A percentile compares a stretch with the other conserved stretches of the same genome.
phyloP scores from a whole-genome alignment of 257 asterid species.

The Mitragyna speciosa region DNA sequence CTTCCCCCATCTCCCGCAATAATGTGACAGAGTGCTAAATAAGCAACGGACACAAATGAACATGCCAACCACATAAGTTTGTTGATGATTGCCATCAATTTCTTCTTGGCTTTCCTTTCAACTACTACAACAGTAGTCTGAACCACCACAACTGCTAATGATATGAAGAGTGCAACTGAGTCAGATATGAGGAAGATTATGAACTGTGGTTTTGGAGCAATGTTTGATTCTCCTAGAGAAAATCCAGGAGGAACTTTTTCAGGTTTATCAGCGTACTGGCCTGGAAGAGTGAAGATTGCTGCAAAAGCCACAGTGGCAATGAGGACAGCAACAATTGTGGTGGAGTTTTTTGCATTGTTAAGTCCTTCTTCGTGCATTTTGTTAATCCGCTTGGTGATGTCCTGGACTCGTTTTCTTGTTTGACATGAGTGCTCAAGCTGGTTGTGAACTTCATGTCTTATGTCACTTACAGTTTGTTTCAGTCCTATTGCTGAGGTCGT shows the following conservation, averaged over 20 bases:
- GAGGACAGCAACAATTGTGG: slow-evolving; percentile 75
- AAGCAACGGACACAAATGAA: slow-evolving; percentile 54
- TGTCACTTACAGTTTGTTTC: slow-evolving; percentile 71
- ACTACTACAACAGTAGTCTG: slow-evolving; percentile 76
- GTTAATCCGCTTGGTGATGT: slow-evolving; percentile 60
- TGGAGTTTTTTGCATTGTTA: slow-evolving; percentile 73
- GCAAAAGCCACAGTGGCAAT: slow-evolving; percentile 81
- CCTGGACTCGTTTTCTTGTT: slow-evolving; percentile 50
- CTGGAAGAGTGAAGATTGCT: slow-evolving; percentile 71
- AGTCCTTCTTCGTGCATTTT: slow-evolving; percentile 80
- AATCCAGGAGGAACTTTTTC: slow-evolving; percentile 28
- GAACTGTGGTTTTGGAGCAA: slow-evolving; percentile 51
- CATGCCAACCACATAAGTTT: slow-evolving; percentile 91
- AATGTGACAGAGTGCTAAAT: slow-evolving; percentile 57
- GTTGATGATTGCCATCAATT: slow-evolving; percentile 65
- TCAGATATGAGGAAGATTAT: slow-evolving; percentile 57
- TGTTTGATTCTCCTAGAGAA: slow-evolving; percentile 60
- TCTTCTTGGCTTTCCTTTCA: slow-evolving; percentile 62
- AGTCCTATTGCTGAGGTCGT: slow-evolving; percentile 46
- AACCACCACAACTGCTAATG: slow-evolving; percentile 77
- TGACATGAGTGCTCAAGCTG: slow-evolving; percentile 70
- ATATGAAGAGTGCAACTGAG: slow-evolving; percentile 72
- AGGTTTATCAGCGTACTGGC: slow-evolving; percentile 50
- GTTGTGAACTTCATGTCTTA: slow-evolving; percentile 68
- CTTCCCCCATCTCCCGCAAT: slow-evolving; percentile 54